Conservation (phyloP, 306 rosid species). For the Dryas octopetala region DNA sequence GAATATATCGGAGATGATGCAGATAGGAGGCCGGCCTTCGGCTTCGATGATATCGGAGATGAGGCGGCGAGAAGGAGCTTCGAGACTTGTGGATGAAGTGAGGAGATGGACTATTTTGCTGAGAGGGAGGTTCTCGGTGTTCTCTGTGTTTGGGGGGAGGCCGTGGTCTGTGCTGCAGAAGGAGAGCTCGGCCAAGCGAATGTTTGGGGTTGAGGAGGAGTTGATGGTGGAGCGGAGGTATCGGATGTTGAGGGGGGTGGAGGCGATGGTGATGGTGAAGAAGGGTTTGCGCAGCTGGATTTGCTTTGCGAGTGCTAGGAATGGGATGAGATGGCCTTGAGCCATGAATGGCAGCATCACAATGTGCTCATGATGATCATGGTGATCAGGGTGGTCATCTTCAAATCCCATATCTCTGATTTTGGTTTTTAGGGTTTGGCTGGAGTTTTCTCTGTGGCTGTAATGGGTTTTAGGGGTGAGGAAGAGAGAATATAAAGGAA, state of each 20-base stretch:
- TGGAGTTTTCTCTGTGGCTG: too few species aligned
- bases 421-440: neutral
- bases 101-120: slow-evolving; percentile 19
- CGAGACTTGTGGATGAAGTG: slow-evolving; percentile 43
- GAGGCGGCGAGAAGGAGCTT: slow-evolving; percentile 43
- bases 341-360: slow-evolving; percentile 68
- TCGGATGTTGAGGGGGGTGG: slow-evolving; percentile 56
- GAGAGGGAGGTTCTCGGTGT: too few species aligned
- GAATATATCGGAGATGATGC: slow-evolving; percentile 52
- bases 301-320: slow-evolving; percentile 53
- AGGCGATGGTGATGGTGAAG: slow-evolving; percentile 60
- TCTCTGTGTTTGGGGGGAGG: too few species aligned
- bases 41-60: slow-evolving; percentile 35
- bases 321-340: slow-evolving; percentile 73
- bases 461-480: too few species aligned
- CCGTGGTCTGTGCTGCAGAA: too few species aligned
- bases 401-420: slow-evolving; percentile 11
- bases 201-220: neutral
- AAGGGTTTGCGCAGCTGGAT: slow-evolving; percentile 31
- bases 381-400: neutral
- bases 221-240: slow-evolving; percentile 48
- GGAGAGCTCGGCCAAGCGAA: too few species aligned
- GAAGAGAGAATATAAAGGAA: too few species aligned
- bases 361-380: slow-evolving; percentile 15
- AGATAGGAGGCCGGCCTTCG: slow-evolving; percentile 51